Base-by-base conservation (phyloP, 2,329 filamentous ascomycete species). In the Fusarium scirpi region DNA sequence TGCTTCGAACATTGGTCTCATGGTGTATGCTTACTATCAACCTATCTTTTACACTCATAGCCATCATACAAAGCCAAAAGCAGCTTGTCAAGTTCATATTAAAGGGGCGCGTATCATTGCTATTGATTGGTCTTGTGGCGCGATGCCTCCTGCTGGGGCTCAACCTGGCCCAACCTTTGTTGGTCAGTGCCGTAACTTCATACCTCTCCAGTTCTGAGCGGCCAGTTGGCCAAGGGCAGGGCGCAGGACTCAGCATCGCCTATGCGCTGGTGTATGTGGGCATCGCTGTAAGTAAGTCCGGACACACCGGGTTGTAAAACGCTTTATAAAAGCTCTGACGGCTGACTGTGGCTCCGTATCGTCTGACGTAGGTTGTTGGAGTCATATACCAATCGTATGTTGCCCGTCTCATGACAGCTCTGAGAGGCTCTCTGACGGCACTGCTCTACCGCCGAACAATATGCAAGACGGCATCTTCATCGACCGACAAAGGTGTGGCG, bases 21-120 rank as follows among this genome's bases (percentile, higher is more conserved):
- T 54, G 51, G 51, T 45, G 51, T 54, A 54, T 54, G 51, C 51
- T 54, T 54, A 54, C 51, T 27, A 54, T 54, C 51, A 54, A 45
- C 32, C 51, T 45, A 15, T 54, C n/a, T 54, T 34, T 45, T 45
- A 54, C 51, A 54, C 51, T 45, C 10, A 54, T 54, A 54, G 51
- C 51, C 40, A 54, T 43, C 40, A 45, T 45, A 54, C 27, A 54
- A 54, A 54, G 40, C 40, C 51, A 25, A 54, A 54, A 54, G 38
- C 51, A 54, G 40, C 40, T 54, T 54, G 40, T 54, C 51, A 54
- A 54, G 51, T 54, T 54, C 40, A 45, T 54, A 45, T 54, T 54
- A 45, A 54, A 54, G 51, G 51, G 51, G 20, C 51, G 40, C 40
- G 29, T 54, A 54, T 54, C 51, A 45, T 54, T 54, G 27, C 40